A percentile compares a stretch with the other conserved stretches of the same genome.
phyloP scores from a whole-genome alignment of 2,329 filamentous ascomycete genomes.

The Aspergillus terreus region DNA sequence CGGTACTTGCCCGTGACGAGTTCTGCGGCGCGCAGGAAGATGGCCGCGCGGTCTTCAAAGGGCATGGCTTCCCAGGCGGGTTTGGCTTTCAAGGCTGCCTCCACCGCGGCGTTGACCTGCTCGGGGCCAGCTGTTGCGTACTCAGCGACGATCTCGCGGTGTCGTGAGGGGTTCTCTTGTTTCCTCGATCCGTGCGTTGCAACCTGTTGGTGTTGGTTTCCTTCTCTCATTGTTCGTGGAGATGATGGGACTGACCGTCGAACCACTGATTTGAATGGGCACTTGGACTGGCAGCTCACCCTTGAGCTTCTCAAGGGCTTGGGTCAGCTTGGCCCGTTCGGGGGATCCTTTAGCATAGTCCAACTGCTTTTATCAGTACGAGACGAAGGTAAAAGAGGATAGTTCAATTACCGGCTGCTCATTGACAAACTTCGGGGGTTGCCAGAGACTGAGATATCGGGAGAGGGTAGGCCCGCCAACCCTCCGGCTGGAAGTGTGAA shows the following conservation, averaged over 20 bases:
- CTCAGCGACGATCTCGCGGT: constrained; percentile 20
- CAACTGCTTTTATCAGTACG: constrained; percentile 9
- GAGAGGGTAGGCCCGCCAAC: background rate
- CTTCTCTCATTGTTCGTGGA: background rate
- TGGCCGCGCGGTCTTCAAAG: constrained; percentile 82
- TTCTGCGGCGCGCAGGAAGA: constrained; percentile 95
- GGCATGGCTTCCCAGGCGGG: constrained; percentile 78
- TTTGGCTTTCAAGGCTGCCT: constrained; percentile 80
- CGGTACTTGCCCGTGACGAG: constrained; percentile 86
- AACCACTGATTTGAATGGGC: constrained; percentile 23
- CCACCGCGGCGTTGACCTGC: constrained; percentile 75
- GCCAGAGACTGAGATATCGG: constrained; percentile 7
- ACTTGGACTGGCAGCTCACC: constrained; percentile 30
- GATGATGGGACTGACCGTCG: constrained; percentile 1
- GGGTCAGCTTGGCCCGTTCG: constrained; percentile 30
- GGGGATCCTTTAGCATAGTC: constrained; percentile 26
- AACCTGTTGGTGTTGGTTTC: constrained; percentile 6
- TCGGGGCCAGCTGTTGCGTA: constrained; percentile 58
- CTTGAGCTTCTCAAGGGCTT: constrained; percentile 28
- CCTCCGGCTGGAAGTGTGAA: background rate
- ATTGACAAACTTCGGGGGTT: constrained; percentile 24
- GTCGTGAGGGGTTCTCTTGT: constrained; percentile 50
- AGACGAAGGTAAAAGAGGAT: background rate
- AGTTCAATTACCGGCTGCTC: constrained; percentile 18
- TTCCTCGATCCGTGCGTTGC: constrained; percentile 13